These are phyloP conservation scores for Diaporthe ilicicola DNA, from an alignment of 2,329 filamentous ascomycete genomes.

Conservation along the genomic window DNA sequence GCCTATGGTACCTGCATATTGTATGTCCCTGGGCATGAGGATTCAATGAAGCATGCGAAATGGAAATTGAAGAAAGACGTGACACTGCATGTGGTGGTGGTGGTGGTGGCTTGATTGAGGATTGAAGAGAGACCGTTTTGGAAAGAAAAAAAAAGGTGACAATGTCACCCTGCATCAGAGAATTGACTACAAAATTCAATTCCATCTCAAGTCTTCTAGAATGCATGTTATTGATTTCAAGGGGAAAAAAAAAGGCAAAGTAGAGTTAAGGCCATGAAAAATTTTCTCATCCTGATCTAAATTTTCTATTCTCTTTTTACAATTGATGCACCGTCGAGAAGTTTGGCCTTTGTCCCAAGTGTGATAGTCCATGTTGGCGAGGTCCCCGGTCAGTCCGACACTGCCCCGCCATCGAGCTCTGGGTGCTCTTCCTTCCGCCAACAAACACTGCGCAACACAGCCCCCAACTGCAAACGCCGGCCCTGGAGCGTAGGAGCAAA, in stretches of 20 bases:
- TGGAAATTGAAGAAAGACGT: background rate
- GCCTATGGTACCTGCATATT: background rate
- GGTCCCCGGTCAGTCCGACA: background rate
- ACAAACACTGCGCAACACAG: background rate
- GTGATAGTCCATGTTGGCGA: background rate
- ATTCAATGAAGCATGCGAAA: background rate
- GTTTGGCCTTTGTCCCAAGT: rapidly evolving
- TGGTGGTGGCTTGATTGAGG: background rate
- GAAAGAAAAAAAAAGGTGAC: background rate
- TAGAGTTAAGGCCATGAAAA: too few species aligned
- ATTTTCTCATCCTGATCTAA: background rate
- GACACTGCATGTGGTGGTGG: constrained; percentile 1
- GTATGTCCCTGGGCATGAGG: background rate
- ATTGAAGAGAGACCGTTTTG: background rate
- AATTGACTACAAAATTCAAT: background rate
- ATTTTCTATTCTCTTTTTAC: rapidly evolving
- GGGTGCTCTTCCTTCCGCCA: background rate
- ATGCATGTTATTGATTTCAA: too few species aligned
- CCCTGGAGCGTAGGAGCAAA: background rate
- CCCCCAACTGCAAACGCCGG: background rate
- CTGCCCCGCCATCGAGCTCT: background rate
- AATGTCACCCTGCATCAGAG: background rate
- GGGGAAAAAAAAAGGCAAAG: too few species aligned
- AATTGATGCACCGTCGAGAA: rapidly evolving
- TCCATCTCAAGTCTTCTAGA: too few species aligned